phyloP scores from a whole-genome alignment of 108 stramenopile genomes.

The Pseudonitzschia multiseries region DNA sequence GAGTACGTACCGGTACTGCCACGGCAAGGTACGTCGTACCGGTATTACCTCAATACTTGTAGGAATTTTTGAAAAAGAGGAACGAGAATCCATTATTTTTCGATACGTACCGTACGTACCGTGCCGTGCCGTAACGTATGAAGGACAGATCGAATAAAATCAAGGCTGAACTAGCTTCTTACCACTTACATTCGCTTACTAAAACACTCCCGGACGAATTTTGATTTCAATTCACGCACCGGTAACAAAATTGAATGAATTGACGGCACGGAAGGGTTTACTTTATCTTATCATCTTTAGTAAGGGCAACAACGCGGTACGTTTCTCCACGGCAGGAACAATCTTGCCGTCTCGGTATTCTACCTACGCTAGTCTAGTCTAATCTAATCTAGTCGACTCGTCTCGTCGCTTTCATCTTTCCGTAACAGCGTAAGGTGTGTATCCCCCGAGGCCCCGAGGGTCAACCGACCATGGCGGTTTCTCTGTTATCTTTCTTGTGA shows the following conservation, averaged over 20 bases:
- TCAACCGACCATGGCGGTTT: slow-evolving; percentile 15
- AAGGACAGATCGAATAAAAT: background rate
- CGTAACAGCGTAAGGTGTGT: slow-evolving; percentile 9
- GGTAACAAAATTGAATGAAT: too few species aligned
- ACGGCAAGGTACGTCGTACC: too few species aligned
- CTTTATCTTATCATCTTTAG: background rate
- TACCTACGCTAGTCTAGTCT: too few species aligned
- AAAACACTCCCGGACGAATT: background rate
- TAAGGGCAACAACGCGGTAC: background rate
- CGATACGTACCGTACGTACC: background rate
- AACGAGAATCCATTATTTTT: too few species aligned
- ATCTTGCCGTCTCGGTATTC: background rate
- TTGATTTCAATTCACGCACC: background rate
- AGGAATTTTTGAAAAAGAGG: too few species aligned
- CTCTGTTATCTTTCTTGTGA: background rate
- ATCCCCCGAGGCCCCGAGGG: background rate
- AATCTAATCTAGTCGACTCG: background rate
- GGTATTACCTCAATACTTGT: too few species aligned
- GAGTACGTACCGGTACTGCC: too few species aligned
- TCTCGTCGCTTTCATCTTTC: slow-evolving; percentile 9
- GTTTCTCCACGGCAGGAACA: background rate
- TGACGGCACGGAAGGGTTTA: too few species aligned
- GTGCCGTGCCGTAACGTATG: background rate
- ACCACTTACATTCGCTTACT: slow-evolving; percentile 17
- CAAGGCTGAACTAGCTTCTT: slow-evolving; percentile 8